Evolutionary conservation across 2,329 filamentous ascomycete genomes (phyloP), one percentile per base, ranked within the genome.

Genomic region (Plenodomus biglobosus): DNA sequence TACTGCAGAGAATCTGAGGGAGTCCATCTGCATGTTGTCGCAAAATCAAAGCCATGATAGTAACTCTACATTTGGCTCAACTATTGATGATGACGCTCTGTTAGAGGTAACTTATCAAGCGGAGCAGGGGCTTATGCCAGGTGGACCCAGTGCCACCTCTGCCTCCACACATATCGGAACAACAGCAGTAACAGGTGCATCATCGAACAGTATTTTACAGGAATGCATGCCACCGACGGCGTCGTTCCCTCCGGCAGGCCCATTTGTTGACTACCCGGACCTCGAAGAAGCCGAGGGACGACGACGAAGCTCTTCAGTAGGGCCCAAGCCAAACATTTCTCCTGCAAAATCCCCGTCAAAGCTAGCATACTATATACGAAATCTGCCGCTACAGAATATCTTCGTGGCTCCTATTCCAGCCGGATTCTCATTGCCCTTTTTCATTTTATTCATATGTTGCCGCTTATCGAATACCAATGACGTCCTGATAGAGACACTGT

Each of bases 401-500:
- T 73, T 71, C 32, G 58, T 68, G 4, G 47, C 60, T 6, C 40
- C 58, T 8, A 40, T 57, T 13, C 18, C 53, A 3, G 7, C 38
- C 8, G 22, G 43, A 2, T n/a, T 64, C 4, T 30, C 17, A 0
- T 50, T 66, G 17, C 65, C 69, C 0, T 73, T 68, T 48, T 63
- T 61, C n/a, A 41, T 69, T 1, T 55, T 64, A 1, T 71, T 68
- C 46, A 69, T 72, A n/a, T 67, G 65, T 40, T 50, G 46, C 16
- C 65, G 68, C 3, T 34, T 73, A 15, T 57, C 65, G 1, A 38
- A 55, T 17, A 56, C 58, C 2, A 36, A 43, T 19, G 51, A 44
- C 0, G 34, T 65, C 3, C 15, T 47, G 1, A 17, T 65, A 8
- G 3, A 27, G n/a, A 47, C 59, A 1, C 38, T 70, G 8, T 35